Percentiles rank a stretch among this genome's conserved stretches.
Conservation (phyloP, 2,329 filamentous ascomycete species). For the Didymella glomerata region DNA sequence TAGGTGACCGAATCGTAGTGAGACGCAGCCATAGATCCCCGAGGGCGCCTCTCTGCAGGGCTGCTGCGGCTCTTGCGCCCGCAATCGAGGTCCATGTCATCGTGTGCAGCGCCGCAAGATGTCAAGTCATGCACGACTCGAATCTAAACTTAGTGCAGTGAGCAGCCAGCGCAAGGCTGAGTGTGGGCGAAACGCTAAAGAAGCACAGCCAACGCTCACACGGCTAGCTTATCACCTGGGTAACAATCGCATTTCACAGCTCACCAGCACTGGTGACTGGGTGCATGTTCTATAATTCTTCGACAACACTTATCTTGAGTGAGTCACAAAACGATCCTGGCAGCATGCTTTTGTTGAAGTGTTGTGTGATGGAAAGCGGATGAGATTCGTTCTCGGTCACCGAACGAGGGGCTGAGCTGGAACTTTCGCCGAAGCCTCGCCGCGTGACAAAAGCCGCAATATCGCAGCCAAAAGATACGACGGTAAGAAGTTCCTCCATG, state of each 20-base stretch:
- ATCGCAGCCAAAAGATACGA: background rate
- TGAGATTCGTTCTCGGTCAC: conserved; percentile 4
- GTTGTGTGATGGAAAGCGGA: too few species aligned
- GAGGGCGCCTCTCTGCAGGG: background rate
- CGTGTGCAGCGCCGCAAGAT: background rate
- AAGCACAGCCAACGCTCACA: background rate
- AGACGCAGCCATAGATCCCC: conserved; percentile 3
- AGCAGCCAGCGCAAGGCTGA: conserved; percentile 10
- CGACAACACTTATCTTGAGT: background rate
- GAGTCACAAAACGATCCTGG: too few species aligned
- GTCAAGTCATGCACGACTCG: background rate
- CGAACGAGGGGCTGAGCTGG: conserved; percentile 18
- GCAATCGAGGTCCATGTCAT: background rate
- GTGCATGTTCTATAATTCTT: background rate
- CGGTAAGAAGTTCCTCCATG: background rate
- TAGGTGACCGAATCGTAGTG: background rate
- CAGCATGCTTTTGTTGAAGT: too few species aligned
- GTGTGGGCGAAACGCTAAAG: background rate
- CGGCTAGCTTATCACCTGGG: background rate
- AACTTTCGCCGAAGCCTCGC: background rate
- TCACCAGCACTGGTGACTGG: background rate
- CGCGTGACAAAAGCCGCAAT: too few species aligned
- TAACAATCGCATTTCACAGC: background rate
- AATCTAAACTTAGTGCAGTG: conserved; percentile 1
- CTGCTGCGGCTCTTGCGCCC: background rate